These are phyloP conservation scores for Boletus fagicola DNA, from an alignment of 768 basidiomycete genomes.

Conservation along the genomic window DNA sequence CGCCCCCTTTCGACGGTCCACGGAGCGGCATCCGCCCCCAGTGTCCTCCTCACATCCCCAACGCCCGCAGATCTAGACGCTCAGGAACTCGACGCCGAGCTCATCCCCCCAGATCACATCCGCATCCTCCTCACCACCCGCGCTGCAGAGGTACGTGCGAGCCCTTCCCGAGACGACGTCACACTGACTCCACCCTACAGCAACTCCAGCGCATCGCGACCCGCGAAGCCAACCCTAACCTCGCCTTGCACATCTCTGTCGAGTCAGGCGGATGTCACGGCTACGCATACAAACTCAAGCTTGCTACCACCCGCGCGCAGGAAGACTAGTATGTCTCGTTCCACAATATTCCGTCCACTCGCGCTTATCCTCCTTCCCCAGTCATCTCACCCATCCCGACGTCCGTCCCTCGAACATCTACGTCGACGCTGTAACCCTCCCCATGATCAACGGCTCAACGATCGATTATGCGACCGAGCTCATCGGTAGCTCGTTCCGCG, in stretches of 20 bases:
- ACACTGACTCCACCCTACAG: conserved; percentile 39
- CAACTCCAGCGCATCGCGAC: conserved; percentile 68
- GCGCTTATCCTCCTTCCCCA: conserved; percentile 26
- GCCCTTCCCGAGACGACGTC: neutral
- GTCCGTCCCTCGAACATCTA: conserved; percentile 73
- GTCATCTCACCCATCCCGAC: conserved; percentile 70
- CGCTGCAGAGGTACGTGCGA: conserved; percentile 62
- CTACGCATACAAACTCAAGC: conserved; percentile 92
- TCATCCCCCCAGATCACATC: conserved; percentile 52
- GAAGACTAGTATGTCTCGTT: conserved; percentile 79
- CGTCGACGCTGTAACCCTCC: conserved; percentile 83
- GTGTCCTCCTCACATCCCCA: conserved; percentile 47
- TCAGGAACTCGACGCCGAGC: conserved; percentile 63
- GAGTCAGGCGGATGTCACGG: conserved; percentile 97
- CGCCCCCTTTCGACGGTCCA: neutral
- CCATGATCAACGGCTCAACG: conserved; percentile 82
- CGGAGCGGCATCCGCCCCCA: conserved; percentile 10
- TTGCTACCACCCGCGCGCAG: conserved; percentile 55
- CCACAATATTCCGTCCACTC: neutral
- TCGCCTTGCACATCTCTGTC: conserved; percentile 79
- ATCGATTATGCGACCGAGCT: conserved; percentile 92
- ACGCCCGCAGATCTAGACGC: conserved; percentile 52
- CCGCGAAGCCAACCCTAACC: conserved; percentile 52
- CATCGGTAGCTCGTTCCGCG: conserved; percentile 87
- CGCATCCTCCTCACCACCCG: conserved; percentile 64